Evolutionary conservation across 2,329 filamentous ascomycete genomes (phyloP).

Genomic region (Penicillium sp.): DNA sequence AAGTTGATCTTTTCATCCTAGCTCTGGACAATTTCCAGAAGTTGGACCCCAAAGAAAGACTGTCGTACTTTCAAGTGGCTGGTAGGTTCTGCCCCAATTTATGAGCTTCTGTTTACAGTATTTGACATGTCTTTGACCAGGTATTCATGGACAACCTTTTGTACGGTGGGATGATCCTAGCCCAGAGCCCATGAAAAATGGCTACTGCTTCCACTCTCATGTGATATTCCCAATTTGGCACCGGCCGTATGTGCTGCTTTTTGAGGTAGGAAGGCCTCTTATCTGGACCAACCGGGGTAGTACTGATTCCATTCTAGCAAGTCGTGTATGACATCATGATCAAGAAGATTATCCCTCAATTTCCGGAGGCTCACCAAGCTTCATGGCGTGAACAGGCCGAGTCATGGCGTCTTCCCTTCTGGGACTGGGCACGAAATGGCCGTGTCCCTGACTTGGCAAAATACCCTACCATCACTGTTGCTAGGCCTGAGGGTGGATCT

Average conservation of each 20-base stretch:
- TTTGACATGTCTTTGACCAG: not conserved
- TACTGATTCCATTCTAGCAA: slow-evolving; percentile 32
- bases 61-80: slow-evolving; percentile 17
- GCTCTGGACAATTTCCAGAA: slow-evolving; percentile 15
- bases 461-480: slow-evolving; percentile 34
- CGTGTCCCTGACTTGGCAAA: slow-evolving; percentile 31
- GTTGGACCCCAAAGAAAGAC: slow-evolving; percentile 7
- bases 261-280: slow-evolving; percentile 43
- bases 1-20: slow-evolving; percentile 18
- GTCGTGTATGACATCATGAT: slow-evolving; percentile 39
- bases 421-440: slow-evolving; percentile 46
- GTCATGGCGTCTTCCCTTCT: slow-evolving; percentile 51
- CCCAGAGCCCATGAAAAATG: slow-evolving; percentile 38
- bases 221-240: slow-evolving; percentile 81
- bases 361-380: slow-evolving; percentile 48
- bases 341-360: slow-evolving; percentile 34
- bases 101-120: not conserved
- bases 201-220: slow-evolving; percentile 76
- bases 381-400: slow-evolving; percentile 48
- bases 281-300: not conserved
- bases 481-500: slow-evolving; percentile 37
- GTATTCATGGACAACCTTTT: slow-evolving; percentile 15
- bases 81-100: not conserved
- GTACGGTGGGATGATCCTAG: slow-evolving; percentile 16
- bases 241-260: slow-evolving; percentile 70